Conservation (phyloP, 2,329 filamentous ascomycete species). For the Periconia sp. region DNA sequence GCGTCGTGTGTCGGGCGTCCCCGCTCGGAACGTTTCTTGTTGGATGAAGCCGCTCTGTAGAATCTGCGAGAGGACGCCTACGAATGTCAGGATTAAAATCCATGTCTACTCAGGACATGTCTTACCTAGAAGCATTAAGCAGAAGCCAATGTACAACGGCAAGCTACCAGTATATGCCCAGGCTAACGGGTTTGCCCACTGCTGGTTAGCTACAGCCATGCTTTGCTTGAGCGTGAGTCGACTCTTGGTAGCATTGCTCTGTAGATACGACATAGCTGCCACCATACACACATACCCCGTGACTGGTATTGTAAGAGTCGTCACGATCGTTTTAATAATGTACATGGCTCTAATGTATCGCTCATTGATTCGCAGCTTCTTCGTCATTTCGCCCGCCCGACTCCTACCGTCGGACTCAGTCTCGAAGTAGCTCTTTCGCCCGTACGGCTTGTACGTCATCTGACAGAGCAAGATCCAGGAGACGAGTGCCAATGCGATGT, state of each 20-base stretch:
- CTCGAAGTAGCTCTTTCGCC: conserved; percentile 1
- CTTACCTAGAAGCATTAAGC: conserved; percentile 14
- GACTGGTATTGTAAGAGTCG: conserved; percentile 18
- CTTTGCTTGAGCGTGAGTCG: conserved; percentile 12
- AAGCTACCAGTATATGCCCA: conserved; percentile 8
- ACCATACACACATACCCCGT: conserved; percentile 14
- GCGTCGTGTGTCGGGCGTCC: not conserved
- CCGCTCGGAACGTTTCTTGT: not conserved
- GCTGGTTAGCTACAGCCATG: conserved; percentile 16
- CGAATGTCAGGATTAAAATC: not conserved
- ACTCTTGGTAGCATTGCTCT: conserved; percentile 6
- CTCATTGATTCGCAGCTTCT: no score
- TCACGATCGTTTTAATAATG: conserved; percentile 9
- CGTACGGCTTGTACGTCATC: not conserved
- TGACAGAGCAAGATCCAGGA: not conserved
- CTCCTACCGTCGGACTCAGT: no score
- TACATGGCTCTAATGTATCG: conserved; percentile 9
- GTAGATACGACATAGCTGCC: conserved; percentile 19
- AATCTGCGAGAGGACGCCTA: conserved; percentile 1
- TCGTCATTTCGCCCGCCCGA: no score
- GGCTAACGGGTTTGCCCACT: conserved; percentile 10
- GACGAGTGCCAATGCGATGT: not conserved
- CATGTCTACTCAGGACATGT: not conserved
- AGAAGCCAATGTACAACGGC: conserved; percentile 12
- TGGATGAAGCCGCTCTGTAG: conserved; percentile 3